Base-by-base conservation (phyloP, 352 stramenopile genomes). In the Globisporangium yorkense region DNA sequence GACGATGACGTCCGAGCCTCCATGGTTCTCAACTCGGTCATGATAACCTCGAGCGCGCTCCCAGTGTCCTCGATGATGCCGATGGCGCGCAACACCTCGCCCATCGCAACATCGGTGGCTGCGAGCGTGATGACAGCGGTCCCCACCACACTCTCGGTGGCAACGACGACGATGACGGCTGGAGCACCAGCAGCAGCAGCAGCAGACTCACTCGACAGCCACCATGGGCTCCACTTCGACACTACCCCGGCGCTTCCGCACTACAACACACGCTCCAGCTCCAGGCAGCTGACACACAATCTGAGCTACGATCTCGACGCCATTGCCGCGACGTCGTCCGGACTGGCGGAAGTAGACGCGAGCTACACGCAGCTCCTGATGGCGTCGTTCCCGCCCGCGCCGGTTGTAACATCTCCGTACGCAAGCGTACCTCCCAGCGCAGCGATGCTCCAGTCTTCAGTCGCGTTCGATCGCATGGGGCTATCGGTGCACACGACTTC, bases 311-410 rank as follows among this genome's bases (percentile, higher is more conserved):
- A 29, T 0, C 41, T 56, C 24, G 16, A 39, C 8, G 16, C 55
- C 16, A 61, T 54, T 15, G 27, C 39, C 5, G 37, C 41, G 3
- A 21, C 48, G 6, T 44, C 33, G 37, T 33, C 51, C 24, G 40
- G 27, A 10, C 41, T 62, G 8, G 20, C 47, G 27, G 24, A 31
- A n/a, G 41, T 12, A n/a, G 51, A 46, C 24, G 40, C 29, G 24
- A 49, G n/a, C 48, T 62, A 56, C 27, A 51, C 48, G 5, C 48
- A 62, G 37, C 40, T 62, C n/a, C 20, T 62, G 35, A 62, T 62
- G 48, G 39, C 56, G 39, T 56, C 56, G 13, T 41, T 62, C 12
- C 49, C 56, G 27, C 45, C 54, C 4, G 40, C 27, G 6, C 33
- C 56, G 16, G 37, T 12, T 3, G 48, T 33, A 7, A 24, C 40